phyloP scores from a whole-genome alignment of 768 basidiomycete species.

The Kwoniella mangroviensis region DNA sequence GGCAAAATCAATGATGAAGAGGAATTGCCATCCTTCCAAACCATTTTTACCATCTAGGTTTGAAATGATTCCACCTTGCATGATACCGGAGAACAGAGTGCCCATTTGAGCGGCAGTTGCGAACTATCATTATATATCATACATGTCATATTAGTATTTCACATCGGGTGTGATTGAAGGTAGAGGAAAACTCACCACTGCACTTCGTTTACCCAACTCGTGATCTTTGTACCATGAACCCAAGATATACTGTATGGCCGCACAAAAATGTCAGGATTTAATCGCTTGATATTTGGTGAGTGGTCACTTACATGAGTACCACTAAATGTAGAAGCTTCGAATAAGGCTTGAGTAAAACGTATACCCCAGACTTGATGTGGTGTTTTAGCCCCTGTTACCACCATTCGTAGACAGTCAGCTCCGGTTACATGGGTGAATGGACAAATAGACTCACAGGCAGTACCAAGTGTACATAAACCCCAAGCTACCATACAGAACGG shows the following conservation, averaged over 20 bases:
- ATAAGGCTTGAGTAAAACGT: constrained; percentile 73
- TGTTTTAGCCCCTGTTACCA: constrained; percentile 31
- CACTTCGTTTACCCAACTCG: constrained; percentile 74
- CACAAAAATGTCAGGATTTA: no score
- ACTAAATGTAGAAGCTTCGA: constrained; percentile 76
- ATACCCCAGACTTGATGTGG: constrained; percentile 64
- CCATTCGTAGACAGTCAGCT: not conserved
- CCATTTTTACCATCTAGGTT: constrained; percentile 38
- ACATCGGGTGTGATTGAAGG: not conserved
- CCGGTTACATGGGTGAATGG: not conserved
- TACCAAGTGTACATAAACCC: constrained; percentile 31
- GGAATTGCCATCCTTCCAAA: constrained; percentile 36
- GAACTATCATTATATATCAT: constrained; percentile 57
- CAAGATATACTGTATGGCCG: constrained; percentile 63
- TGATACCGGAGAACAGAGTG: constrained; percentile 44
- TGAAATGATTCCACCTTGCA: constrained; percentile 43
- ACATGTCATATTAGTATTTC: not conserved
- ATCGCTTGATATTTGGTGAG: no score
- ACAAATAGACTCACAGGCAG: constrained; percentile 13
- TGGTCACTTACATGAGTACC: constrained; percentile 68
- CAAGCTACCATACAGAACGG: constrained; percentile 29
- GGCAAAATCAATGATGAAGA: constrained; percentile 36
- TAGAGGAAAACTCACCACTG: constrained; percentile 58
- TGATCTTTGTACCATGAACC: constrained; percentile 74
- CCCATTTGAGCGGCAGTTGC: constrained; percentile 42